A percentile compares a stretch with the other conserved stretches of the same genome.
These are phyloP conservation scores for Aulographum hederae DNA, from an alignment of 2,329 filamentous ascomycete species.

Conservation along the genomic window DNA sequence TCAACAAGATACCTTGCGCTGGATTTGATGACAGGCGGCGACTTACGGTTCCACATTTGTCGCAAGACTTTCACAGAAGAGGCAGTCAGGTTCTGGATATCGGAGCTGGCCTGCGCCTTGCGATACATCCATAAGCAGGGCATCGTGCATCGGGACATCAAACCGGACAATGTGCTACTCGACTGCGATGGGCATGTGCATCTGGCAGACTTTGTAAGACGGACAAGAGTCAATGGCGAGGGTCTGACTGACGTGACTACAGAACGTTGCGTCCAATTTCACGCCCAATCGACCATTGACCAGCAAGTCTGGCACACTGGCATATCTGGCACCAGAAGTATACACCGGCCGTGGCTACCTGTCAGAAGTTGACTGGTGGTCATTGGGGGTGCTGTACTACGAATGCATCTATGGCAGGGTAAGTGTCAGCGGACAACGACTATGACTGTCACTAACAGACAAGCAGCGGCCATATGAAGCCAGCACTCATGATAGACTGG, in stretches of 20 bases:
- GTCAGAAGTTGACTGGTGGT: slow-evolving; percentile 95
- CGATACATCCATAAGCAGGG: slow-evolving; percentile 29
- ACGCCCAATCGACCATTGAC: slow-evolving; percentile 65
- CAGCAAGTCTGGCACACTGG: slow-evolving; percentile 91
- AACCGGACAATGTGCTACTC: slow-evolving; percentile 22
- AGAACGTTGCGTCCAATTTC: slow-evolving; percentile 96
- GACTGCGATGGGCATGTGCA: slow-evolving; percentile 54
- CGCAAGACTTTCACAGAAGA: slow-evolving; percentile 97
- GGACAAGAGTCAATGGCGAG: slow-evolving; percentile 4
- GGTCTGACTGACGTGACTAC: slow-evolving; percentile 1
- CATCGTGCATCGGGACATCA: slow-evolving; percentile 23
- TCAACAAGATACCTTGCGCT: slow-evolving; percentile 65
- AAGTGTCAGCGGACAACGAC: too few relatives aligned
- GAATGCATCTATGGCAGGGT: slow-evolving; percentile 99
- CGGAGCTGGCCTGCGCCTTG: slow-evolving; percentile 80
- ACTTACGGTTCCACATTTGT: slow-evolving; percentile 93
- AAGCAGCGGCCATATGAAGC: too few relatives aligned
- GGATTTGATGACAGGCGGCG: slow-evolving; percentile 94
- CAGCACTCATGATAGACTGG: slow-evolving; percentile 63
- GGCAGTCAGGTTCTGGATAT: slow-evolving; percentile 91
- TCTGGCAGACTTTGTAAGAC: slow-evolving; percentile 83
- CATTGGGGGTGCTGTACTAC: slow-evolving; percentile 91
- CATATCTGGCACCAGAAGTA: slow-evolving; percentile 90
- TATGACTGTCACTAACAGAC: too few relatives aligned
- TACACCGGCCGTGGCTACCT: slow-evolving; percentile 83